These are phyloP conservation scores for Naganishia kalamii DNA, from an alignment of 768 basidiomycete species.

Conservation along the genomic window DNA sequence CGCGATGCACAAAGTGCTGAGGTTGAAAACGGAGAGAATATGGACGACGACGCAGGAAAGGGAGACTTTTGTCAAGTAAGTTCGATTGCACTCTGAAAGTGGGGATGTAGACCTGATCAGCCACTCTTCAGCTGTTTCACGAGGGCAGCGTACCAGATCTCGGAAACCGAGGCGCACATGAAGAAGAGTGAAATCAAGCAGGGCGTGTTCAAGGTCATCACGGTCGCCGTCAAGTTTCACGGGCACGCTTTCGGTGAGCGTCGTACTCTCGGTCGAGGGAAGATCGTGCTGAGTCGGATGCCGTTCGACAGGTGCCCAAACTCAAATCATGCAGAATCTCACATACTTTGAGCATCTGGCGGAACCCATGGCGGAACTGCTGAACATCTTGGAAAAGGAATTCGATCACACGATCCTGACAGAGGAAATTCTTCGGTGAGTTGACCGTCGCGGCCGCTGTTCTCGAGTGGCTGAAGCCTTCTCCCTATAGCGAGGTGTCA, in stretches of 20 bases:
- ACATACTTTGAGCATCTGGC: constrained; percentile 92
- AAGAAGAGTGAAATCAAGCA: constrained; percentile 65
- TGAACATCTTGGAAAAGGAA: constrained; percentile 69
- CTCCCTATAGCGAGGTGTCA: constrained; percentile 65
- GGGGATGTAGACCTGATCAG: neutral
- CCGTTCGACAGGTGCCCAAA: constrained; percentile 57
- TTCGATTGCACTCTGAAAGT: constrained; percentile 19
- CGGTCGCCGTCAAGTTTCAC: constrained; percentile 84
- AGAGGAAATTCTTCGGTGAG: constrained; percentile 71
- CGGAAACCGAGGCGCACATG: constrained; percentile 82
- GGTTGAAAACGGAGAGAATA: constrained; percentile 65
- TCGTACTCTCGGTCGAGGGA: neutral
- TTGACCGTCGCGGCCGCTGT: constrained; percentile 27
- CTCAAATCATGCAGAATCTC: constrained; percentile 79
- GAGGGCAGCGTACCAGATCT: constrained; percentile 76
- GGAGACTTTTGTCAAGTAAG: constrained; percentile 78
- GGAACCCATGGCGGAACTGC: constrained; percentile 87
- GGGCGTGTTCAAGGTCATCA: constrained; percentile 81
- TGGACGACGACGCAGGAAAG: constrained; percentile 83
- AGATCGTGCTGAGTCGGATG: neutral
- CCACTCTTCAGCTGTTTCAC: constrained; percentile 65
- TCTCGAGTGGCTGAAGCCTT: neutral
- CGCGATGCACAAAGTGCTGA: constrained; percentile 66
- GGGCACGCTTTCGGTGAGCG: constrained; percentile 62
- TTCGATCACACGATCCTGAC: constrained; percentile 83